phyloP scores from a whole-genome alignment of 208 protist species.

The Trypanosoma platydactyli region DNA sequence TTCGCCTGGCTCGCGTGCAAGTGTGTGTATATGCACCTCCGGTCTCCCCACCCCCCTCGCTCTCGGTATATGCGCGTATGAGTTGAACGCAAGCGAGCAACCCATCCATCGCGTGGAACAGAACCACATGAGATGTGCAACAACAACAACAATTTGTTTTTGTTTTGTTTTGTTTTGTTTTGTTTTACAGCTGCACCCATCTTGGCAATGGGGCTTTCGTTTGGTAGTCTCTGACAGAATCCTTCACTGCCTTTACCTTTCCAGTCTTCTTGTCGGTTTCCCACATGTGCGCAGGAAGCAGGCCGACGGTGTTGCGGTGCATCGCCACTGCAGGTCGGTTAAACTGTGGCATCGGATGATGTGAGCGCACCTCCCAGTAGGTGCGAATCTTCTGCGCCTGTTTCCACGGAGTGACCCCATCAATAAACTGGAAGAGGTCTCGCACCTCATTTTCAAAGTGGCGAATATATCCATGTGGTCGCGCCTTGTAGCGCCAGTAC shows the following conservation, averaged over 20 bases:
- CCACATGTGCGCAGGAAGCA: slow-evolving; percentile 86
- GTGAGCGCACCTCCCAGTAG: slow-evolving; percentile 88
- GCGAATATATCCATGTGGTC: slow-evolving; percentile 86
- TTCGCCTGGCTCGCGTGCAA: too few relatives aligned
- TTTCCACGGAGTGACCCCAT: slow-evolving; percentile 88
- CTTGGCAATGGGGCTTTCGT: slow-evolving; percentile 80
- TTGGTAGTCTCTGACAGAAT: slow-evolving; percentile 90
- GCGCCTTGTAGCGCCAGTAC: slow-evolving; percentile 88
- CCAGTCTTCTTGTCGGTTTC: slow-evolving; percentile 92
- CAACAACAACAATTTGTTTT: too few relatives aligned
- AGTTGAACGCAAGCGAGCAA: too few relatives aligned
- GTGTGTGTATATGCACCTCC: too few relatives aligned
- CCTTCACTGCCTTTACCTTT: slow-evolving; percentile 88
- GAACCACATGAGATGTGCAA: too few relatives aligned
- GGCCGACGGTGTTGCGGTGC: slow-evolving; percentile 82
- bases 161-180: too few relatives aligned
- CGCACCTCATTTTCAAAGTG: slow-evolving; percentile 91
- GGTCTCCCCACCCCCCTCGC: too few relatives aligned
- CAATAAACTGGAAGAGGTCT: slow-evolving; percentile 85
- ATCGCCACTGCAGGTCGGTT: slow-evolving; percentile 86
- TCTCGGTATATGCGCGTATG: too few relatives aligned
- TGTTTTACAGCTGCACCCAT: slow-evolving; percentile 86
- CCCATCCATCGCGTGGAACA: too few relatives aligned
- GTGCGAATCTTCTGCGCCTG: slow-evolving; percentile 90
- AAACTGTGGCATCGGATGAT: slow-evolving; percentile 91